A percentile compares a stretch with the other conserved stretches of the same genome.
Evolutionary conservation across 2,329 filamentous ascomycete genomes (phyloP).

Genomic region (Plectosphaerella sp.): DNA sequence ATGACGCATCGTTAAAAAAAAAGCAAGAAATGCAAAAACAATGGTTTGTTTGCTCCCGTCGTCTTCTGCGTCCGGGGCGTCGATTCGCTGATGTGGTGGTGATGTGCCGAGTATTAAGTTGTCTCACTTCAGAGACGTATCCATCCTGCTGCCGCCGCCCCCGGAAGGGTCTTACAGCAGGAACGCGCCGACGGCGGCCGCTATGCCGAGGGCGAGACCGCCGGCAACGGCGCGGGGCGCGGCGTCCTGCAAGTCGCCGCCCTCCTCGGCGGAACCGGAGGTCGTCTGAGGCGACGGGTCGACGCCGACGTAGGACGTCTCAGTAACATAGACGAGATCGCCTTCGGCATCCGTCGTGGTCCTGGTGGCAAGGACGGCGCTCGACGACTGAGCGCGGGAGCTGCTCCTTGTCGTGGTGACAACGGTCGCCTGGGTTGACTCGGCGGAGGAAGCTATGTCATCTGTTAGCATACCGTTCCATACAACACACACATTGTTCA

Average conservation of each 20-base stretch:
- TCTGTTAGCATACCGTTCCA: not conserved
- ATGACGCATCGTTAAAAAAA: not conserved
- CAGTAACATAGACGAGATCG: constrained; percentile 38
- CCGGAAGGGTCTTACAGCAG: not conserved
- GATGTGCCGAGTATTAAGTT: too few species aligned
- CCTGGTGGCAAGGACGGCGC: constrained; percentile 29
- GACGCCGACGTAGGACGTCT: constrained; percentile 44
- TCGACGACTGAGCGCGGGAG: constrained; percentile 24
- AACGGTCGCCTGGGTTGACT: constrained; percentile 4
- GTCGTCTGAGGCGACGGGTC: constrained; percentile 27
- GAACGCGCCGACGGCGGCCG: constrained; percentile 3
- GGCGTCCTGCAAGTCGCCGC: constrained; percentile 32
- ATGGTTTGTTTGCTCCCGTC: too few species aligned
- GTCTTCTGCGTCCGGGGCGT: too few species aligned
- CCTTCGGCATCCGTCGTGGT: constrained; percentile 44
- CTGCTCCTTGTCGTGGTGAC: constrained; percentile 23
- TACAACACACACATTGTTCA: not conserved
- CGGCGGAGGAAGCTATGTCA: not conserved
- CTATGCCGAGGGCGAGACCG: constrained; percentile 15
- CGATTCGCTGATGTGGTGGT: too few species aligned
- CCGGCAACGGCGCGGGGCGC: constrained; percentile 17
- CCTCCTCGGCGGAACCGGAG: constrained; percentile 12
- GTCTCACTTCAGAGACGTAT: too few species aligned
- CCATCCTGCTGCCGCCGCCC: not conserved
- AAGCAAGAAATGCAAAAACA: too few species aligned